Evolutionary conservation across 768 basidiomycete genomes (phyloP).

Genomic region (Rhizopogon sp.): DNA sequence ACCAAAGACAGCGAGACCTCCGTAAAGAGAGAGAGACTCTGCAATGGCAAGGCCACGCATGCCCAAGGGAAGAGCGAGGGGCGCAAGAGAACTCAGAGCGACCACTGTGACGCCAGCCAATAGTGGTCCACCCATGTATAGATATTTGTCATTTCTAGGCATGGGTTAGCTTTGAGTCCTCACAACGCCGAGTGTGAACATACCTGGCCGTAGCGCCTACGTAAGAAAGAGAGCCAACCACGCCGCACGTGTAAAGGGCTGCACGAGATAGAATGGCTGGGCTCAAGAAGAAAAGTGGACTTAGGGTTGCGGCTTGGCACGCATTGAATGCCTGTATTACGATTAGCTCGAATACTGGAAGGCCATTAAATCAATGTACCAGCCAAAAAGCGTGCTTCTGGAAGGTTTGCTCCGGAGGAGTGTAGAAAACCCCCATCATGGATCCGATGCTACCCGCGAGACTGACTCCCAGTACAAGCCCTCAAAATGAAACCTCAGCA

Average conservation of each 20-base stretch:
- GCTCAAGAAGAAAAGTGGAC: conserved; percentile 84
- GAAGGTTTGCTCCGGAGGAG: conserved; percentile 68
- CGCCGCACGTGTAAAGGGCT: conserved; percentile 81
- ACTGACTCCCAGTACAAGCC: conserved; percentile 80
- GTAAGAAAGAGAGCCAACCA: conserved; percentile 83
- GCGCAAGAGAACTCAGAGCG: conserved; percentile 80
- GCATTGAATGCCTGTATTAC: conserved; percentile 67
- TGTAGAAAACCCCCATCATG: conserved; percentile 81
- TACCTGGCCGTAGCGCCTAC: conserved; percentile 84
- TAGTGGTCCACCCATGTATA: conserved; percentile 83
- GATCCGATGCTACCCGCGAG: conserved; percentile 75
- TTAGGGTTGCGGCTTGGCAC: conserved; percentile 81
- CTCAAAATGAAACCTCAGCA: conserved; percentile 24
- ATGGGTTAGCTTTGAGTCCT: not conserved
- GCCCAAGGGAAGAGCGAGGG: conserved; percentile 84
- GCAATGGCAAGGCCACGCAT: conserved; percentile 70
- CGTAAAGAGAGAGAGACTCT: conserved; percentile 79
- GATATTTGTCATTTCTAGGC: conserved; percentile 68
- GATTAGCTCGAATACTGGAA: conserved; percentile 1
- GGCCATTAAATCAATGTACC: conserved; percentile 33
- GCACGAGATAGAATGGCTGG: conserved; percentile 84
- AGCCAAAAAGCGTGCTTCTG: conserved; percentile 83
- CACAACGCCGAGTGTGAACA: conserved; percentile 10
- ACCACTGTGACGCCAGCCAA: conserved; percentile 88
- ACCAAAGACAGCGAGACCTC: conserved; percentile 82